Evolutionary conservation across 2,329 filamentous ascomycete genomes (phyloP).

Genomic region (Cladosporium sp.): DNA sequence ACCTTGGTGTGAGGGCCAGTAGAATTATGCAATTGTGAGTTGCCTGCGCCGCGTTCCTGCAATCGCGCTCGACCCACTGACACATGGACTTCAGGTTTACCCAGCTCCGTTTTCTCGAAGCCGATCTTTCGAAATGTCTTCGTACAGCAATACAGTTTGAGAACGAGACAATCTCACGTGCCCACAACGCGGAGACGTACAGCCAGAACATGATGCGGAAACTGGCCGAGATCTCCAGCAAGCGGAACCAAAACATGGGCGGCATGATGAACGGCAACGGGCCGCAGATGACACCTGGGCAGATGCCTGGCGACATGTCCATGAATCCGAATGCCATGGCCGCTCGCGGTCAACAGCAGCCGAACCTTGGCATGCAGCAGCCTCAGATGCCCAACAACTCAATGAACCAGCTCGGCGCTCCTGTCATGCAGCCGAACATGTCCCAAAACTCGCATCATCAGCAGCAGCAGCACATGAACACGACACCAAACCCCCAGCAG

Average conservation of each 20-base stretch:
- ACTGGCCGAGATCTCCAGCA: slow-evolving; percentile 21
- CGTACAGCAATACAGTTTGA: slow-evolving; percentile 24
- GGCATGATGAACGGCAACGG: slow-evolving; percentile 13
- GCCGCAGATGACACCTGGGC: slow-evolving; percentile 12
- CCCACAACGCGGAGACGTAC: slow-evolving; percentile 24
- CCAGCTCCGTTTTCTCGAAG: slow-evolving; percentile 19
- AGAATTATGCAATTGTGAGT: slow-evolving; percentile 31
- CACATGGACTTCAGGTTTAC: slow-evolving; percentile 15
- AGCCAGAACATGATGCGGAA: slow-evolving; percentile 21
- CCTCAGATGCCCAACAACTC: slow-evolving; percentile 14
- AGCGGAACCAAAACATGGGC: slow-evolving; percentile 15
- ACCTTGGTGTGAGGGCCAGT: slow-evolving; percentile 22
- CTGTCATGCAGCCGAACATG: slow-evolving; percentile 14
- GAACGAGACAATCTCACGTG: slow-evolving; percentile 17
- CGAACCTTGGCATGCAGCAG: slow-evolving; percentile 30
- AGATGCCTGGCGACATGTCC: slow-evolving; percentile 12
- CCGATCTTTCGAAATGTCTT: slow-evolving; percentile 20
- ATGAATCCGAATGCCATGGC: slow-evolving; percentile 12
- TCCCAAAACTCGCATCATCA: slow-evolving; percentile 18
- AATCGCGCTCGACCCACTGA: not conserved
- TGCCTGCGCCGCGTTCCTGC: not conserved
- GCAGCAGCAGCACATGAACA: slow-evolving; percentile 10
- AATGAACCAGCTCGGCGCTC: slow-evolving; percentile 17
- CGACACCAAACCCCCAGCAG: slow-evolving; percentile 1
- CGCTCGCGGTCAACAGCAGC: slow-evolving; percentile 12